These are phyloP conservation scores for Cucurbita maxima DNA, from an alignment of 306 rosid species.

Conservation along the genomic window DNA sequence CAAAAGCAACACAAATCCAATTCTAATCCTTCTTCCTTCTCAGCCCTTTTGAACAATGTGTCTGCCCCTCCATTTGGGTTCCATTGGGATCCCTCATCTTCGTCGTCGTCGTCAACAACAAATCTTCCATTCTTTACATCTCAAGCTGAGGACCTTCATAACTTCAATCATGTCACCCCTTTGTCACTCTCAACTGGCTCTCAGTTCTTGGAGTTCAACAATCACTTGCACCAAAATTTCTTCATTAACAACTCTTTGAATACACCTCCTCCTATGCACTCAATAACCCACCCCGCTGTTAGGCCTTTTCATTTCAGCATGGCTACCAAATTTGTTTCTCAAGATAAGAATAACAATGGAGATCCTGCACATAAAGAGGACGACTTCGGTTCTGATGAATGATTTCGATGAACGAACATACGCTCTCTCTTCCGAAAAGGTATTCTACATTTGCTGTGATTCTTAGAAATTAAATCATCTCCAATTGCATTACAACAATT, in stretches of 20 bases:
- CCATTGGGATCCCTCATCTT: neutral
- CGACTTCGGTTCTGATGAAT: constrained; percentile 25
- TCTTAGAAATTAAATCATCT: no score
- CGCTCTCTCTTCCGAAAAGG: neutral
- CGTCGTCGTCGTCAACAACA: constrained; percentile 1
- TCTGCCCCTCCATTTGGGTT: constrained; percentile 10
- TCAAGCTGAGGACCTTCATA: constrained; percentile 29
- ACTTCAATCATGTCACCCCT: constrained; percentile 32
- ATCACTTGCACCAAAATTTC: constrained; percentile 29
- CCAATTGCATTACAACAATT: no score
- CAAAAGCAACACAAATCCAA: neutral
- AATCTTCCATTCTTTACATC: constrained; percentile 14
- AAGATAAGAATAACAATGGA: constrained; percentile 14
- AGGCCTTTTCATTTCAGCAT: constrained; percentile 34
- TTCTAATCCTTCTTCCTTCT: constrained; percentile 26
- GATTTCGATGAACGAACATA: neutral
- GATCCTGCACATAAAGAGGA: constrained; percentile 23
- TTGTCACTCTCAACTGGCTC: constrained; percentile 52
- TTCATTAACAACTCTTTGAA: neutral
- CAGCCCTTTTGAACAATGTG: constrained; percentile 17
- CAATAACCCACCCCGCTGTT: constrained; percentile 14
- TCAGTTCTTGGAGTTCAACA: constrained; percentile 18
- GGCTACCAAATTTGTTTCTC: constrained; percentile 27
- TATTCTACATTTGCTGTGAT: neutral
- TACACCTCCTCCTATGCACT: constrained; percentile 1